Percentiles rank a stretch among this genome's conserved stretches.
Evolutionary conservation across 164 flowering plant genomes (phyloP).

Genomic region (Dillenia suffruticosa): DNA sequence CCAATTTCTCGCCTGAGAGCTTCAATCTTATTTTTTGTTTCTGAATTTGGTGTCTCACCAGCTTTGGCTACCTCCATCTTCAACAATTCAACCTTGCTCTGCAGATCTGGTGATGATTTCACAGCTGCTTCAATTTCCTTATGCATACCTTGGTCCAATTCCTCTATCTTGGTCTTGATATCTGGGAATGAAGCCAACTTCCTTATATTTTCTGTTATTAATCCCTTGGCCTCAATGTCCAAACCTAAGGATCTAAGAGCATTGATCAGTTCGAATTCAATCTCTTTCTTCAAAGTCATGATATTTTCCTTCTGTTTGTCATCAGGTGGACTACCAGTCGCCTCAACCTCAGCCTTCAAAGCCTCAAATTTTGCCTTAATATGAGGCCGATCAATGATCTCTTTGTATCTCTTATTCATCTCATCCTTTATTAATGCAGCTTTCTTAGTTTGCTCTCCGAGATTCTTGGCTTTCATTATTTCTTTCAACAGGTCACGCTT

Average conservation of each 20-base stretch:
- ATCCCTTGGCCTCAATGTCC: slow-evolving; percentile 27
- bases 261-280: slow-evolving; percentile 39
- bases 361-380: slow-evolving; percentile 45
- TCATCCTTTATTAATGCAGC: slow-evolving; percentile 35
- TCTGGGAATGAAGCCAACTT: slow-evolving; percentile 18
- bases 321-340: slow-evolving; percentile 33
- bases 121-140: slow-evolving; percentile 39
- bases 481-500: slow-evolving; percentile 71
- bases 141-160: slow-evolving; percentile 41
- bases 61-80: slow-evolving; percentile 48
- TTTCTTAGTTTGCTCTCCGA: slow-evolving; percentile 32
- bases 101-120: slow-evolving; percentile 42
- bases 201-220: slow-evolving; percentile 18
- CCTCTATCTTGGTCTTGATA: slow-evolving; percentile 31
- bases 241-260: slow-evolving; percentile 44
- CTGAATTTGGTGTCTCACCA: slow-evolving; percentile 45
- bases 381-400: slow-evolving; percentile 37
- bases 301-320: slow-evolving; percentile 46
- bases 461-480: slow-evolving; percentile 38
- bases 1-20: slow-evolving; percentile 50
- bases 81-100: slow-evolving; percentile 52
- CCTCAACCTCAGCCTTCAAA: slow-evolving; percentile 38
- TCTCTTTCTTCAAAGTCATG: slow-evolving; percentile 38
- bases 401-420: slow-evolving; percentile 44
- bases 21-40: slow-evolving; percentile 46